A percentile compares a stretch with the other conserved stretches of the same genome.
phyloP scores from a whole-genome alignment of 2,329 filamentous ascomycete species.

The Claviceps monticola region DNA sequence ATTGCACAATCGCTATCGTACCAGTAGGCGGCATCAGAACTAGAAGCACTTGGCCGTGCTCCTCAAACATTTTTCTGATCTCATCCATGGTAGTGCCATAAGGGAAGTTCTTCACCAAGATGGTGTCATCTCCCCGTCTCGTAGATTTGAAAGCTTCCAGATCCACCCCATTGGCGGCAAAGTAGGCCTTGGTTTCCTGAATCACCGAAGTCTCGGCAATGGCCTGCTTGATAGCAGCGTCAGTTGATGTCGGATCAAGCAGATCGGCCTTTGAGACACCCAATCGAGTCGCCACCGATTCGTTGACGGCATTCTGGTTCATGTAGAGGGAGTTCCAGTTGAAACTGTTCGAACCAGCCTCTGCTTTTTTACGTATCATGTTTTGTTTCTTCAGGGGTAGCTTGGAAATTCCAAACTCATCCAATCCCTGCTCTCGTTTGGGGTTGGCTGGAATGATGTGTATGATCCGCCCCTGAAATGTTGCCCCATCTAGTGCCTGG shows the following conservation, averaged over 20 bases:
- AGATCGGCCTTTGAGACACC: conserved; percentile 85
- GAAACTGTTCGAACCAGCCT: conserved; percentile 66
- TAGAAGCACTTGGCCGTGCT: conserved; percentile 66
- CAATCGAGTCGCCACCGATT: conserved; percentile 72
- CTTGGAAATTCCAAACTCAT: conserved; percentile 83
- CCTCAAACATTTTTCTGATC: conserved; percentile 67
- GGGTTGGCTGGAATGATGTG: conserved; percentile 77
- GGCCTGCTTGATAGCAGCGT: conserved; percentile 91
- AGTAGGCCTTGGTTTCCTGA: conserved; percentile 90
- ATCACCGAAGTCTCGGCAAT: conserved; percentile 94
- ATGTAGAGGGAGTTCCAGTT: conserved; percentile 99
- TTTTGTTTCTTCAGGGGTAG: conserved; percentile 90
- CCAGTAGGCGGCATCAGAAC: conserved; percentile 87
- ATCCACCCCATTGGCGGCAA: conserved; percentile 76
- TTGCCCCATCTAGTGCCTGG: conserved; percentile 63
- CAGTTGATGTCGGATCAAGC: conserved; percentile 86
- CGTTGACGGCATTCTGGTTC: conserved; percentile 90
- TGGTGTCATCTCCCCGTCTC: conserved; percentile 71
- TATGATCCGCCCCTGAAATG: conserved; percentile 83
- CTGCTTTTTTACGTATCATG: conserved; percentile 70
- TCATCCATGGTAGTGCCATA: conserved; percentile 71
- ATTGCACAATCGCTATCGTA: conserved; percentile 89
- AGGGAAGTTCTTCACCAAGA: conserved; percentile 90
- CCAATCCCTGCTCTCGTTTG: conserved; percentile 68
- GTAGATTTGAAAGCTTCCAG: conserved; percentile 79